Base-by-base conservation (phyloP, 2,329 filamentous ascomycete species). In the Myriangium duriaei region DNA sequence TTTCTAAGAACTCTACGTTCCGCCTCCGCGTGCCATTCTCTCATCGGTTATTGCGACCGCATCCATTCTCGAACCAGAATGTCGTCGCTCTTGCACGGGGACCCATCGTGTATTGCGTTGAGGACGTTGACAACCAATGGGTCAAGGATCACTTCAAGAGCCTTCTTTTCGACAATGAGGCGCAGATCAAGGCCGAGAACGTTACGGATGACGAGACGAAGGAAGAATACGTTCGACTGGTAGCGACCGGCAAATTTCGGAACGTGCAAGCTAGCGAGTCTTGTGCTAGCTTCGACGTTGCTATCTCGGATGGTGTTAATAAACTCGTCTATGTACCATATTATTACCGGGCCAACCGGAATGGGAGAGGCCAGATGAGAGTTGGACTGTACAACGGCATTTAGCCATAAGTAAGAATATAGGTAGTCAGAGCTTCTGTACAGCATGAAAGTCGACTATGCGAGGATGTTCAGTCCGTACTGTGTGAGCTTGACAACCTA, bases 21-120 rank as follows among this genome's bases (percentile, higher is more conserved):
- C 53, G 53, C 12, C 51, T 76, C 1, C 47, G 55, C 4, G 55
- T 63, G 32, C 62, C 63, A 10, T 62, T 77, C 30, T 50, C 58
- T 24, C 62, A 70, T 11, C 60, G 67, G 19, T 64, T 65, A 35
- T 46, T 74, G 3, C 52, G 63, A 2, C 71, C 72, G 0, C 69
- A 76, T 46, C 71, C 71, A 0, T 68, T 69, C 45, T 69, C 71
- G 0, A 68, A 68, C 45, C 70, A 75, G 47, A 54, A 64, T n/a
- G 71, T 67, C 2, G 45, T 74, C 26, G 62, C 67, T 1, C 51
- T 77, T 5, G 70, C 65, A 2, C 62, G 72, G 3, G 74, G 74
- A 0, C 74, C 73, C 0, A 49, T 78, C 4, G 57, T 77, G 4
- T 78, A 77, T 51, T 78, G 72, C 41, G 62, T 70, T 3, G 74